Percentiles rank a stretch among this genome's conserved stretches.
Evolutionary conservation across 768 basidiomycete species (phyloP).

Genomic region (Infundibulicybe gibba): DNA sequence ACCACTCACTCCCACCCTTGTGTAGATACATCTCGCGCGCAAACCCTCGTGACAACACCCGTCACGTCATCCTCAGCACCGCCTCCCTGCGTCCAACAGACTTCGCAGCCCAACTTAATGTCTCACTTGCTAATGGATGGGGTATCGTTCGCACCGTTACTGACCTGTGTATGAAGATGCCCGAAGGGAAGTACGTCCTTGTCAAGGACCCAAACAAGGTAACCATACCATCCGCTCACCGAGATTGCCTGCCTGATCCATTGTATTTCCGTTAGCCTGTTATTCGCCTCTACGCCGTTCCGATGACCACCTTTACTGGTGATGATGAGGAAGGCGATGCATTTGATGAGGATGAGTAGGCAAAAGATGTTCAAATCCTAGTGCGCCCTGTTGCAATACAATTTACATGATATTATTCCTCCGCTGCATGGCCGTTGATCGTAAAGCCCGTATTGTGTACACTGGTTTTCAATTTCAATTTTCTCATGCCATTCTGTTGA

Average conservation of each 20-base stretch:
- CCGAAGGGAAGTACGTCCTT: constrained; percentile 96
- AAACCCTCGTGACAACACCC: constrained; percentile 90
- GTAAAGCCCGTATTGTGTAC: too few relatives aligned
- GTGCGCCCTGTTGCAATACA: neutral
- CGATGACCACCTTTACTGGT: constrained; percentile 77
- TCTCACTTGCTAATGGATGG: constrained; percentile 96
- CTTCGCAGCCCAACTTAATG: constrained; percentile 92
- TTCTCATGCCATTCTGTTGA: too few relatives aligned
- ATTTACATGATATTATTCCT: neutral
- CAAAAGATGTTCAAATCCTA: neutral
- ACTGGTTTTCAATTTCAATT: too few relatives aligned
- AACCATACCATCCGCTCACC: constrained; percentile 11
- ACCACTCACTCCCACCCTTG: constrained; percentile 1
- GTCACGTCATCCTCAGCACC: constrained; percentile 93
- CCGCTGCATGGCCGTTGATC: too few relatives aligned
- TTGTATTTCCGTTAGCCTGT: constrained; percentile 58
- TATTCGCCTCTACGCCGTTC: constrained; percentile 92
- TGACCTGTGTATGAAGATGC: constrained; percentile 94
- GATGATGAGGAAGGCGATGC: constrained; percentile 63
- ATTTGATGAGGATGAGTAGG: constrained; percentile 38
- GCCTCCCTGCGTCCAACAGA: constrained; percentile 93
- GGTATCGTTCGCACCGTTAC: constrained; percentile 95
- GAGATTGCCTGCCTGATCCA: constrained; percentile 8
- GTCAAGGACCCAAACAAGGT: constrained; percentile 99
- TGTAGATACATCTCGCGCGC: constrained; percentile 90